phyloP scores from a whole-genome alignment of 768 basidiomycete genomes.

The Tubosaeta brunneosetosa region DNA sequence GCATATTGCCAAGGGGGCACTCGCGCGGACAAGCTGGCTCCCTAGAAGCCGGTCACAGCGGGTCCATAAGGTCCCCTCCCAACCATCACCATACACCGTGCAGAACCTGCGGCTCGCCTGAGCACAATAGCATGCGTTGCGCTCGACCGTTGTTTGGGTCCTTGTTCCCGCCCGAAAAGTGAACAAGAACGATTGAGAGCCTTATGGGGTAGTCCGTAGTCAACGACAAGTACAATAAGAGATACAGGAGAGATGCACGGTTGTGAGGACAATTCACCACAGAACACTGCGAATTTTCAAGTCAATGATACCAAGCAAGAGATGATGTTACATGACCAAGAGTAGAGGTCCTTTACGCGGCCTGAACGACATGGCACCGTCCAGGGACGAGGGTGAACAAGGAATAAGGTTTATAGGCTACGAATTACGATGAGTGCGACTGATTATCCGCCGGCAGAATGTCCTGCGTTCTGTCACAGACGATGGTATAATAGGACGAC shows the following conservation, averaged over 20 bases:
- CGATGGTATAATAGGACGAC: conserved; percentile 26
- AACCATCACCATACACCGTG: conserved; percentile 17
- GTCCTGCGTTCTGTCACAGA: conserved; percentile 26
- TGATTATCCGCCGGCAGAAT: conserved; percentile 27
- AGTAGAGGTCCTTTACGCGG: conserved; percentile 14
- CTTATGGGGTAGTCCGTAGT: conserved; percentile 2
- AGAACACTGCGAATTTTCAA: conserved; percentile 7
- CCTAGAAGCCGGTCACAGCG: conserved; percentile 18
- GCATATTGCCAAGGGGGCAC: conserved; percentile 49
- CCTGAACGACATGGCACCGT: conserved; percentile 9
- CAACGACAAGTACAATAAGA: conserved; percentile 15
- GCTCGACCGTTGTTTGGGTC: background rate
- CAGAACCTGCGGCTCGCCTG: conserved; percentile 19
- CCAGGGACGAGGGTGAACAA: conserved; percentile 14
- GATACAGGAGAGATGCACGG: conserved; percentile 8
- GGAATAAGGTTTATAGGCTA: conserved; percentile 29
- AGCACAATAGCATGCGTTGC: conserved; percentile 2
- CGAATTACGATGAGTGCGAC: conserved; percentile 26
- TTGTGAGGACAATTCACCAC: conserved; percentile 6
- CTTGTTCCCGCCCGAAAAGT: conserved; percentile 2
- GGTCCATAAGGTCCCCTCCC: conserved; percentile 3
- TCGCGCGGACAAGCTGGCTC: conserved; percentile 33
- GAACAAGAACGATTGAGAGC: conserved; percentile 5
- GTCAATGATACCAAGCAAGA: conserved; percentile 17
- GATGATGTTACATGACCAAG: conserved; percentile 27